Evolutionary conservation across 2,329 filamentous ascomycete genomes (phyloP).

Genomic region (Colletotrichum sp.): DNA sequence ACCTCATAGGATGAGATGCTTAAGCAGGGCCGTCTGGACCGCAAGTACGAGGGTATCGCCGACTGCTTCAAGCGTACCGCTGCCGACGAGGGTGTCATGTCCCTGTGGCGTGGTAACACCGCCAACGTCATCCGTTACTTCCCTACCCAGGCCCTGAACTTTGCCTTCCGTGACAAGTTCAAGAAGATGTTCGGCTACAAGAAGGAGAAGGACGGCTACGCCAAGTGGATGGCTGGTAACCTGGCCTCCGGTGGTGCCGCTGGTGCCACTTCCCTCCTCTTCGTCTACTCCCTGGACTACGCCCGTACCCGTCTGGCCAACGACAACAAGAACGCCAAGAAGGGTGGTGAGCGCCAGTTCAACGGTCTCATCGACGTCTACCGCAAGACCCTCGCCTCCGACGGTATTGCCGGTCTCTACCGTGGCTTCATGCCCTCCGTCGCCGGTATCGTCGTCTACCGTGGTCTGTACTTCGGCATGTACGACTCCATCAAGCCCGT

Average conservation of each 20-base stretch:
- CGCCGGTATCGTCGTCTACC: constrained; percentile 99
- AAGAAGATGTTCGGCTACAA: constrained; percentile 99
- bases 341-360: constrained; percentile 98
- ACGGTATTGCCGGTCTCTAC: constrained; percentile 99
- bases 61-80: constrained; percentile 97
- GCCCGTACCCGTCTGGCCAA: constrained; percentile 99
- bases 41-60: constrained; percentile 90
- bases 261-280: constrained; percentile 99
- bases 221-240: constrained; percentile 99
- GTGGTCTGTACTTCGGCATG: constrained; percentile 99
- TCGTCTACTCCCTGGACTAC: constrained; percentile 99
- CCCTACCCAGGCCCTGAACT: constrained; percentile 99
- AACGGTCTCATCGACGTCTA: constrained; percentile 99
- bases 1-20: constrained; percentile 94
- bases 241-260: constrained; percentile 99
- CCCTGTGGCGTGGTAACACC: constrained; percentile 99
- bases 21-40: constrained; percentile 96
- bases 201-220: constrained; percentile 99
- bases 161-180: constrained; percentile 99
- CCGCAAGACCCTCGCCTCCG: constrained; percentile 98
- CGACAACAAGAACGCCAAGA: constrained; percentile 99
- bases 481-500: constrained; percentile 99
- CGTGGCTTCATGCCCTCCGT: constrained; percentile 99
- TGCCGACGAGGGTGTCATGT: constrained; percentile 89
- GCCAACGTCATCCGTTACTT: constrained; percentile 99